Base-by-base conservation (phyloP, 108 stramenopile genomes). In the Epithemia pelagica region DNA sequence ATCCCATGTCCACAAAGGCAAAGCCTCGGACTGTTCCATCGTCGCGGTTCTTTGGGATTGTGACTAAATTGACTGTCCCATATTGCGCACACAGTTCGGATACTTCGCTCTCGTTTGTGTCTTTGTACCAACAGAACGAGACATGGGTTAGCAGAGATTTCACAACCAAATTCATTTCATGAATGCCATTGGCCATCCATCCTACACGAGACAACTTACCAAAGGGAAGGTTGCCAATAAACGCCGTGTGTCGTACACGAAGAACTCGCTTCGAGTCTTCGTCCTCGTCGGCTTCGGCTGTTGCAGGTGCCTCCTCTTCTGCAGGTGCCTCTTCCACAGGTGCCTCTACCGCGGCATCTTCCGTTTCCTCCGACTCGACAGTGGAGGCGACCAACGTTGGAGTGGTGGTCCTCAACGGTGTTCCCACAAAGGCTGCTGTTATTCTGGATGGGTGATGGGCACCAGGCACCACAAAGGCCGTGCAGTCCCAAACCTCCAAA, bases 1-100 rank as follows among this genome's bases (percentile, higher is more conserved):
- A 74, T 28, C 74, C 59, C 77, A 95, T 86, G 67, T 83, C 82
- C 30, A 97, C 90, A 73, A 97, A 96, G 30, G 79, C 93, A 69
- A 94, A 95, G 46, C 94, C 96, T 24, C 70, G 73, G 31, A 64
- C 52, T 30, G 30, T 3, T 22, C 66, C 74, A 46, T 54, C 63
- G 10, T 68, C 65, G 0, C 28, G 21, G 31, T 80, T 56, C 2
- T 53, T 22, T 1, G 79, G 79, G 28, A 80, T 28, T 30, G 32
- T 70, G 54, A 76, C 61, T 24, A 65, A 53, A 28, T 66, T 77
- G 8, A 92, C 85, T 8, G 68, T 30, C 32, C 78, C 84, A 66
- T 70, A 73, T 58, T 67, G 72, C 10, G 65, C 56, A 68, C 85
- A 84, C 73, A 78, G 54, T 2, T 72, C 80, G 51, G 59, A 27